Percentiles rank a stretch among this genome's conserved stretches.
Evolutionary conservation across 164 flowering plant genomes (phyloP).

Genomic region (Nymphaea thermarum): DNA sequence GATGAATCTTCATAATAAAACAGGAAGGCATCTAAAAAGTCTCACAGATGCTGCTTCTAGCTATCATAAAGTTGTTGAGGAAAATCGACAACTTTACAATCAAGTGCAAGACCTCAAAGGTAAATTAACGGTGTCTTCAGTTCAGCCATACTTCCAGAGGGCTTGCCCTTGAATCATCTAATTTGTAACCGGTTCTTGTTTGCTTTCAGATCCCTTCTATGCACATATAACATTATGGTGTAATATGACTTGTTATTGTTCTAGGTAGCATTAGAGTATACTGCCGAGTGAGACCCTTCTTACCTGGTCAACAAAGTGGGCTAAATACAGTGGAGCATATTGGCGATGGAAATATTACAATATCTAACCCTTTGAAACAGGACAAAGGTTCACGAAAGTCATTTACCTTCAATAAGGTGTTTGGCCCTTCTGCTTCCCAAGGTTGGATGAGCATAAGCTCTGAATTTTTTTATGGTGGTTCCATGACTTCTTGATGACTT

Average conservation of each 20-base stretch:
- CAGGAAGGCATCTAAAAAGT: conserved; percentile 71
- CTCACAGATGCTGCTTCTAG: conserved; percentile 89
- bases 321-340: conserved; percentile 54
- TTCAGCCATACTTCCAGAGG: too few relatives aligned
- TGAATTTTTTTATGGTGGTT: neutral
- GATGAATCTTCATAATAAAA: neutral
- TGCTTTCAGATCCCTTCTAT: too few relatives aligned
- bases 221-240: too few relatives aligned
- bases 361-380: conserved; percentile 50
- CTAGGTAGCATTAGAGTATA: conserved; percentile 93
- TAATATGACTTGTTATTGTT: neutral
- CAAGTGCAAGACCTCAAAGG: conserved; percentile 99
- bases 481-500: neutral
- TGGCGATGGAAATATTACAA: conserved; percentile 68
- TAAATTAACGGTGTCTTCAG: conserved; percentile 8
- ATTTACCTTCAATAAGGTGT: conserved; percentile 84
- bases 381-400: conserved; percentile 64
- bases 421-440: conserved; percentile 91
- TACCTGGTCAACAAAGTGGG: conserved; percentile 43
- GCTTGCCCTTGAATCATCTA: too few relatives aligned
- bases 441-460: conserved; percentile 27
- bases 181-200: too few relatives aligned
- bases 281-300: conserved; percentile 90
- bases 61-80: conserved; percentile 89
- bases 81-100: conserved; percentile 89